Evolutionary conservation across 805 yeast species (phyloP), one percentile per base, ranked within the genome.

Genomic region (Grigorovia transvaalensis): DNA sequence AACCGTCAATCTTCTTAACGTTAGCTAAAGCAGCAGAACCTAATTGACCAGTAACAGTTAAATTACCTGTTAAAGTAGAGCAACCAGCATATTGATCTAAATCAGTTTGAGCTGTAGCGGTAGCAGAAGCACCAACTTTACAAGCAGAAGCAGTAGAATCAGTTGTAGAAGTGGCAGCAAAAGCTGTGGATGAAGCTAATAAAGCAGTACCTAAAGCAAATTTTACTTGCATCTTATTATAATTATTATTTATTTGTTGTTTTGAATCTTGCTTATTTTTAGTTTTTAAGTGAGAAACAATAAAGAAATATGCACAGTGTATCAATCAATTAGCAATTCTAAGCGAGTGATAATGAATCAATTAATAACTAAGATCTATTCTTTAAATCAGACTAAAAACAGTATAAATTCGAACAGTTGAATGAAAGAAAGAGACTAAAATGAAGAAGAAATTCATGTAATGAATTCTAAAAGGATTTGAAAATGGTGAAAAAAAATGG

Each of bases 61-160:
- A 73, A 68, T 83, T 83, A 77, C 96, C 98, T 57, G 79, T 78
- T 59, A 93, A 76, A 56, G 88, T 85, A 42, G 78, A 70, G 80
- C 99, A 93, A 47, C 81, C 75, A 48, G 87, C 70, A 51, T 85
- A 78, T 29, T 69, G 64, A 62, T 88, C 95, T 66, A 91, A 80
- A 60, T 88, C 90, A 35, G 85, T 61, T 71, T 89, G 88, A 45
- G 82, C 79, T 51, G 93, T 81, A 61, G 88, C 95, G 50, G 95
- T 86, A 57, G 74, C 74, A 59, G 76, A 74, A 48, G 72, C 69
- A 30, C 73, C 62, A 74, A 84, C 80, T 42, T 85, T 75, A 78
- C 95, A 86, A 30, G 82, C 79, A 8, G 80, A 79, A 56, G 79
- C 77, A 49, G 77, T 71, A 27, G 78, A 75, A 52, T 79, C 49